Percentiles rank a stretch among this genome's conserved stretches.
Evolutionary conservation across 2,329 filamentous ascomycete genomes (phyloP).

Genomic region (Lasiodiplodia sp.): DNA sequence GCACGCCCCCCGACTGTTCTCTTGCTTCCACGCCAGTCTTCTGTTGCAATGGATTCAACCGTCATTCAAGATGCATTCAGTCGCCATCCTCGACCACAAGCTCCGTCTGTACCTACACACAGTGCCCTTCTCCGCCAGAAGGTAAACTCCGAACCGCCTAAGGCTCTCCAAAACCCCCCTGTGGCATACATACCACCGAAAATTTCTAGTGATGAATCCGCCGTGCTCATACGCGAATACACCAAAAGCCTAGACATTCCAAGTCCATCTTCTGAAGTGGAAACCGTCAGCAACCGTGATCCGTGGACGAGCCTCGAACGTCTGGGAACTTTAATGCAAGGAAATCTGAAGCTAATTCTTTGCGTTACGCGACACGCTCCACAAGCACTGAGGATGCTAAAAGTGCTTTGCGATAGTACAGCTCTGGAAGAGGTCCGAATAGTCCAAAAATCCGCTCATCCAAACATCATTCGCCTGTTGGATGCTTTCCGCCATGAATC

Average conservation of each 20-base stretch:
- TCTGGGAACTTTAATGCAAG: background rate
- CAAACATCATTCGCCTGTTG: background rate
- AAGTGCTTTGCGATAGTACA: background rate
- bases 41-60: background rate
- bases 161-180: background rate
- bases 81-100: background rate
- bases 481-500: background rate
- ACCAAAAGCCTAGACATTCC: background rate
- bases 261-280: background rate
- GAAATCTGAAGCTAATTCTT: background rate
- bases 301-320: background rate
- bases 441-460: background rate
- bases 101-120: background rate
- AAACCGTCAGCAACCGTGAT: background rate
- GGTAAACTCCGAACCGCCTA: background rate
- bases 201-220: background rate
- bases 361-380: background rate
- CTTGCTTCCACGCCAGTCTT: background rate
- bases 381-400: background rate
- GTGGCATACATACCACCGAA: background rate
- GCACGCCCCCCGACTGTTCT: too few species aligned
- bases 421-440: background rate
- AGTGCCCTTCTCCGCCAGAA: background rate
- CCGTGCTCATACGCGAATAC: background rate
- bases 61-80: background rate